Evolutionary conservation across 2,329 filamentous ascomycete genomes (phyloP), one percentile per base, ranked within the genome.

Genomic region (Iodosphaeria phyllophila): DNA sequence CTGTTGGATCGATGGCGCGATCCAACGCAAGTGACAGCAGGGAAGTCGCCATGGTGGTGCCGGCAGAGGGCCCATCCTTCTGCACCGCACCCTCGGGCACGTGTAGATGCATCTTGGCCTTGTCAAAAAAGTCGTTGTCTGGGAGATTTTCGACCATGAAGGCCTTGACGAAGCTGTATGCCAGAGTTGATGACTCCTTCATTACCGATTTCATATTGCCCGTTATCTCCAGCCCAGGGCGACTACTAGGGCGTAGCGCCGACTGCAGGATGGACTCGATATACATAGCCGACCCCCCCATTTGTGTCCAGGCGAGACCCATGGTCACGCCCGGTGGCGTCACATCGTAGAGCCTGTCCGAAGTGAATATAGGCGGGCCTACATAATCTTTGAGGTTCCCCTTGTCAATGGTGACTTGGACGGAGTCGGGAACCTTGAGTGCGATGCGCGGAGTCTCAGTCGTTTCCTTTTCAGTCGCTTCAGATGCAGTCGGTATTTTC

Each of bases 41-140:
- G 30, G 78, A 83, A 5, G 83, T 92, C n/a, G 89, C 77, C 89
- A 98, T 98, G 5, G 89, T 98, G 42, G 98, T 89, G 46, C 89
- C 89, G 12, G 89, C 89, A 23, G 76, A 84, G 4, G 79, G 79
- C 0, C 77, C 89, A 45, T 98, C 89, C 54, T 98, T 98, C 37
- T 78, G 79, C 28, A 93, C 84, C 6, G 89, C 89, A 5, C 89
- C 89, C 47, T 98, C 89, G 0, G 89, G 89, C 30, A 92, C 92
- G 56, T 98, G 89, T 35, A 98, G 60, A 51, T 98, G 89, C 45
- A 98, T 68, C 53, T 77, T 82, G 7, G 86, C 89, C 54, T 89
- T 84, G 44, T 95, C 82, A 42, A 98, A 92, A 60, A 95, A 98
- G 46, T 73, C 69, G 51, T 98, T 98, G 30, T 82, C 73, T 1